Base-by-base conservation (phyloP, 2,329 filamentous ascomycete genomes). In the Fusarium torreyae region DNA sequence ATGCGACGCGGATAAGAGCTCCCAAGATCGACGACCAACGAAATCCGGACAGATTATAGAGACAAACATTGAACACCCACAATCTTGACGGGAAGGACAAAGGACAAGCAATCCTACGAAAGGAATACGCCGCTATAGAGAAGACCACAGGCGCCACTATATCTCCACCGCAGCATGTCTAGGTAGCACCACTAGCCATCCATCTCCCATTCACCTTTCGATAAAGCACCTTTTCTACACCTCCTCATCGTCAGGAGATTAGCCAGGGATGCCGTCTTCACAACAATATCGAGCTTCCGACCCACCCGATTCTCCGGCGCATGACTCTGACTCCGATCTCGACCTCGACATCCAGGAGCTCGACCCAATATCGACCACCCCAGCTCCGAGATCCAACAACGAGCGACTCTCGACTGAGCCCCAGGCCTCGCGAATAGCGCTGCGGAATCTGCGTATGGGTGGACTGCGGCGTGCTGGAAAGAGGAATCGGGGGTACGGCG, bases 341-440 rank as follows among this genome's bases (percentile, higher is more conserved):
- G 91, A 94, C 74, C 86, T 96, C 73, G 91, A 94, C 75, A 86
- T 94, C 72, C 87, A 93, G 75, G 93, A 95, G 83, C 89, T 96
- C 71, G 92, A 94, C 77, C 92, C 92, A 77, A 77, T 81, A 62
- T 81, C 81, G n/a, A 76, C 77, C 69, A 74, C 77, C 72, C 75
- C 79, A 71, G 66, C 76, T 62, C 73, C 77, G 49, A 76, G 75
- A 48, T 65, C 76, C 43, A 71, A 68, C 48, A 76, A 76, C 66
- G 77, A 77, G 45, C 72, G 57, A 42, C 57, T 68, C 36, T 67
- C 73, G 20, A 46, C 69, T 31, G 82, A 85, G 70, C 81, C 83
- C 62, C 81, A 85, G 81, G 74, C 86, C 74, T 81, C 86, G 34
- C 81, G 85, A 48, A 94, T 94, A 81, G 92, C 92, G 53, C 83